Evolutionary conservation across 176 grass and related monocot genomes (phyloP).

Genomic region (Oryza glaberrima): DNA sequence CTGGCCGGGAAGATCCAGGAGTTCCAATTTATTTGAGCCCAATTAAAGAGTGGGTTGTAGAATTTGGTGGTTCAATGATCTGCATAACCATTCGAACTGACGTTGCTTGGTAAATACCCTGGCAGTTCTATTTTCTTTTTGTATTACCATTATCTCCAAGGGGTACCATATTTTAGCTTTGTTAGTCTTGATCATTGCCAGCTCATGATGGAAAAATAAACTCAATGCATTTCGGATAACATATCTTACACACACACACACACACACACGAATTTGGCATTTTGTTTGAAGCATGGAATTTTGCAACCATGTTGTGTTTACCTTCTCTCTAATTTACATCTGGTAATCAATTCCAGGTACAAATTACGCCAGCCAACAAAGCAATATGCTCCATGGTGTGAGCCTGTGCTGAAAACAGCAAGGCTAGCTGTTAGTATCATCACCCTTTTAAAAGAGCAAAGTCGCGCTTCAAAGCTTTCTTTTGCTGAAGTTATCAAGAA

Average conservation of each 20-base stretch:
- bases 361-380: slow-evolving; percentile 67
- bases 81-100: slow-evolving; percentile 63
- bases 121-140: background rate
- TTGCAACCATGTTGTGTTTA: slow-evolving; percentile 2
- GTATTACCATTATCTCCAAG: slow-evolving; percentile 9
- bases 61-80: slow-evolving; percentile 69
- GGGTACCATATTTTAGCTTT: background rate
- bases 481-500: slow-evolving; percentile 65
- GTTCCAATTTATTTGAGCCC: slow-evolving; percentile 67
- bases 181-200: background rate
- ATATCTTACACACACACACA: background rate
- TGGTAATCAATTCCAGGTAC: slow-evolving; percentile 58
- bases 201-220: background rate
- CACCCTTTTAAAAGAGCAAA: slow-evolving; percentile 71
- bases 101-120: slow-evolving; percentile 54
- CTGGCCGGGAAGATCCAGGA: slow-evolving; percentile 40
- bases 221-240: background rate
- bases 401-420: slow-evolving; percentile 68
- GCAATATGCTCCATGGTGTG: slow-evolving; percentile 74
- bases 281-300: slow-evolving; percentile 7
- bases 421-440: slow-evolving; percentile 58
- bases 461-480: slow-evolving; percentile 60
- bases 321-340: slow-evolving; percentile 21
- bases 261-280: background rate
- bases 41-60: slow-evolving; percentile 79